phyloP scores from a whole-genome alignment of 192 early-diverging fungal species.

The Coemansia sp. region DNA sequence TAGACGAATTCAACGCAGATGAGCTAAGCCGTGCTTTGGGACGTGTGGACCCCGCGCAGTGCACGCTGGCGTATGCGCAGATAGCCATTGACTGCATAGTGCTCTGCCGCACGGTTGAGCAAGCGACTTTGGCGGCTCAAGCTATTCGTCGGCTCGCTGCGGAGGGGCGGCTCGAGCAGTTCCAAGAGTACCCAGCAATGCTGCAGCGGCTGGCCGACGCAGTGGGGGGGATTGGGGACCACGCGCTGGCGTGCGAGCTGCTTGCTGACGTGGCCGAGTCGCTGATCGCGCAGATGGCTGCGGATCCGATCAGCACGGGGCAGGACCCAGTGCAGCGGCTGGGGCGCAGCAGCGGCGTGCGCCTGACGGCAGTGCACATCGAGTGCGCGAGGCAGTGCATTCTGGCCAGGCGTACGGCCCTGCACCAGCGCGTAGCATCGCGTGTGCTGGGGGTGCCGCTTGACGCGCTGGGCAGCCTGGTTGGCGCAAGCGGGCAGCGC shows the following conservation, averaged over 20 bases:
- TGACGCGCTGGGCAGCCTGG: slow-evolving; percentile 28
- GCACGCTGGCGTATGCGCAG: slow-evolving; percentile 27
- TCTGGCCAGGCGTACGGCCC: slow-evolving; percentile 21
- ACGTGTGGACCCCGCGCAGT: neutral
- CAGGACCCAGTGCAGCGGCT: slow-evolving; percentile 6
- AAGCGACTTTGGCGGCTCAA: slow-evolving; percentile 4
- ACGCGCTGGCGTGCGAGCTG: slow-evolving; percentile 12
- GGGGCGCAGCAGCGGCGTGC: slow-evolving; percentile 23
- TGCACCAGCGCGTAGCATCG: slow-evolving; percentile 21
- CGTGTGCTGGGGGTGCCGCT: slow-evolving; percentile 15
- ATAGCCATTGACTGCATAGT: slow-evolving; percentile 26
- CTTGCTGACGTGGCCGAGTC: slow-evolving; percentile 23
- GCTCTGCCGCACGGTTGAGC: slow-evolving; percentile 19
- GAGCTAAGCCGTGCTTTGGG: neutral
- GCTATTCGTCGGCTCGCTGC: slow-evolving; percentile 9
- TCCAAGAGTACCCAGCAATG: slow-evolving; percentile 21
- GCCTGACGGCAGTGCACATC: slow-evolving; percentile 41
- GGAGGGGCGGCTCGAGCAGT: slow-evolving; percentile 17
- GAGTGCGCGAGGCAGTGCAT: slow-evolving; percentile 46
- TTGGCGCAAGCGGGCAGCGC: neutral
- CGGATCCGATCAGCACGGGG: neutral
- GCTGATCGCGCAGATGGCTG: slow-evolving; percentile 31
- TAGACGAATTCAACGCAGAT: neutral
- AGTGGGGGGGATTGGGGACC: neutral
- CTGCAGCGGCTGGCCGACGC: slow-evolving; percentile 23